Base-by-base conservation (phyloP, 1,139 yeast species). In the Magnusiomyces magnusii region DNA sequence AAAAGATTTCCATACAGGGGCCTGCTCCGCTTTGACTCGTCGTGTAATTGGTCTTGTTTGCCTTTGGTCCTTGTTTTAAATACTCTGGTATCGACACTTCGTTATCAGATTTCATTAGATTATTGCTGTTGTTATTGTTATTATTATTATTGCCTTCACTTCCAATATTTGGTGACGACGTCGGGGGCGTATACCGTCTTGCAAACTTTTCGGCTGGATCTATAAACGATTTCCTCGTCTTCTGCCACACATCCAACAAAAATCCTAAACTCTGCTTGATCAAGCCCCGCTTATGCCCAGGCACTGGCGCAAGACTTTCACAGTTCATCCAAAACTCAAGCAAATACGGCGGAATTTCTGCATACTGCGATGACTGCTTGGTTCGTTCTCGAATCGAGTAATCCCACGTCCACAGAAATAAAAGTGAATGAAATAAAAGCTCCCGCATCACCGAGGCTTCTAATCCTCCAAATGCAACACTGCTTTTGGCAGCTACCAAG, bases 221-320 rank as follows among this genome's bases (percentile, higher is more conserved):
- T 7, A 28, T 31, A 27, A 50, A 50, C 53, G 53, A 50, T 25
- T 50, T 50, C 31, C 53, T 19, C n/a, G 53, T n/a, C 39, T 50
- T n/a, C 24, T 50, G 41, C 53, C 53, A 50, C 25, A 19, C 13
- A 10, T 9, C 41, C 24, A 50, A 24, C 41, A 50, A 27, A 27
- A 21, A 50, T 25, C 41, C 42, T n/a, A 50, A 21, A 24, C 53
- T 50, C 25, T 31, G 53, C 25, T 34, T 23, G 17, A 50, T 50
- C 24, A 50, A 41, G 41, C 17, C 21, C 53, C 39, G 24, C n/a
- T 50, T 31, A 2, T 28, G 25, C 21, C 5, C 17, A 31, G 41
- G 36, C 5, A 50, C 3, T 2, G 41, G 21, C 25, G 41, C 19
- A 23, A 50, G 25, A n/a, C 39, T 21, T 3, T 19, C 41, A 41